phyloP scores from a whole-genome alignment of 164 flowering plant species.

The Berberis vulgaris region DNA sequence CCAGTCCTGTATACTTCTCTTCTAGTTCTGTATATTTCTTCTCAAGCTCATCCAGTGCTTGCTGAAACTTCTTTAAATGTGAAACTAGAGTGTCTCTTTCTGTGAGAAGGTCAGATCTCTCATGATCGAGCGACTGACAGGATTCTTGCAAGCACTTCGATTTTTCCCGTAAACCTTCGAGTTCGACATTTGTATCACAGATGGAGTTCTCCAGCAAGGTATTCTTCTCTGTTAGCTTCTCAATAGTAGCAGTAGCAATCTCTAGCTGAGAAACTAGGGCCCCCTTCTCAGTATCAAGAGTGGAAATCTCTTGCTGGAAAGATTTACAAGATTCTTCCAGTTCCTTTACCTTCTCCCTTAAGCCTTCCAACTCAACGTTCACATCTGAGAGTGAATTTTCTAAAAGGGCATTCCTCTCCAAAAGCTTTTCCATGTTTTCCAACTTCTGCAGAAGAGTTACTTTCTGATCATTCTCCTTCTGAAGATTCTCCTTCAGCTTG shows the following conservation, averaged over 20 bases:
- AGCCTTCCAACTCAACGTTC: conserved; percentile 36
- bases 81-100: conserved; percentile 45
- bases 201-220: conserved; percentile 54
- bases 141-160: conserved; percentile 65
- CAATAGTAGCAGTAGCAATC: conserved; percentile 44
- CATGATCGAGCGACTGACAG: conserved; percentile 49
- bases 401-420: conserved; percentile 31
- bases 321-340: conserved; percentile 47
- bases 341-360: conserved; percentile 35
- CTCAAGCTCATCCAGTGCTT: conserved; percentile 48
- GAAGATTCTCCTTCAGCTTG: conserved; percentile 45
- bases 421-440: conserved; percentile 39
- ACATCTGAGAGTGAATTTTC: conserved; percentile 47
- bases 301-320: conserved; percentile 52
- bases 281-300: conserved; percentile 61
- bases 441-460: conserved; percentile 41
- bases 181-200: conserved; percentile 51
- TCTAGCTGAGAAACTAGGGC: conserved; percentile 55
- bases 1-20: conserved; percentile 41
- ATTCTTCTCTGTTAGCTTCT: conserved; percentile 59
- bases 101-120: conserved; percentile 41
- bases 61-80: conserved; percentile 44
- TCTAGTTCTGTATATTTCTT: conserved; percentile 41
- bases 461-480: conserved; percentile 37
- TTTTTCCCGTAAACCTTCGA: conserved; percentile 49